These are phyloP conservation scores for Trypethelium eluteriae DNA, from an alignment of 495 filamentous ascomycete genomes.

Conservation along the genomic window DNA sequence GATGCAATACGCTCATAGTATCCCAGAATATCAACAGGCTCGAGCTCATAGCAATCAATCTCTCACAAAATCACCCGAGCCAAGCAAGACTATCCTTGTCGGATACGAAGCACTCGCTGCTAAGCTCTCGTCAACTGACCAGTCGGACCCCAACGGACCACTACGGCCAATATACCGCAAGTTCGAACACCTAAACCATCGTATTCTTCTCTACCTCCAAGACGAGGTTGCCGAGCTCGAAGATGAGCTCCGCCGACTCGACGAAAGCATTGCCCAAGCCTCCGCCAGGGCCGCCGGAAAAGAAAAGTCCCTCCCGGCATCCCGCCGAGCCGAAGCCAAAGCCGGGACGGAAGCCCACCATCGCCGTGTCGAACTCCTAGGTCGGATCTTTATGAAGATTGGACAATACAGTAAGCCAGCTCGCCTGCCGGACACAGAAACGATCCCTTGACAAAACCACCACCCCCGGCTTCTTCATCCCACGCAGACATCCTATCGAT, in stretches of 20 bases:
- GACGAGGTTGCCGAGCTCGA: conserved; percentile 28
- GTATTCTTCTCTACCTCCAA: conserved; percentile 71
- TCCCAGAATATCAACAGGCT: conserved; percentile 25
- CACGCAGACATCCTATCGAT: no score
- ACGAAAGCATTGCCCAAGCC: conserved; percentile 59
- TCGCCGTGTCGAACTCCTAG: conserved; percentile 61
- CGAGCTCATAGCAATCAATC: conserved; percentile 27
- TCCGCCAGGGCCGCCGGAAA: conserved; percentile 47
- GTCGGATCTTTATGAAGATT: conserved; percentile 63
- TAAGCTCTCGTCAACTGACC: conserved; percentile 43
- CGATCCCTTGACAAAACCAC: background rate
- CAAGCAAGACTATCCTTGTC: conserved; percentile 43
- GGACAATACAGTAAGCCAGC: conserved; percentile 70
- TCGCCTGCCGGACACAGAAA: background rate
- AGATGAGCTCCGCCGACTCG: conserved; percentile 44
- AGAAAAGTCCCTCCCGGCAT: conserved; percentile 42
- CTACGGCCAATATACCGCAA: conserved; percentile 65
- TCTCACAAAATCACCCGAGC: conserved; percentile 29
- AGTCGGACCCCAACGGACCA: conserved; percentile 7
- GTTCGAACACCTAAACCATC: conserved; percentile 78
- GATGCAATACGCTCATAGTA: background rate
- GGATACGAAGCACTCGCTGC: conserved; percentile 63
- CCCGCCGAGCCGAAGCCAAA: conserved; percentile 59
- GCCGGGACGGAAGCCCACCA: conserved; percentile 63
- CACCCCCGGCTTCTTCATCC: no score